Evolutionary conservation across 768 basidiomycete genomes (phyloP), one percentile per base, ranked within the genome.

Genomic region (Butyriboletus loyo): DNA sequence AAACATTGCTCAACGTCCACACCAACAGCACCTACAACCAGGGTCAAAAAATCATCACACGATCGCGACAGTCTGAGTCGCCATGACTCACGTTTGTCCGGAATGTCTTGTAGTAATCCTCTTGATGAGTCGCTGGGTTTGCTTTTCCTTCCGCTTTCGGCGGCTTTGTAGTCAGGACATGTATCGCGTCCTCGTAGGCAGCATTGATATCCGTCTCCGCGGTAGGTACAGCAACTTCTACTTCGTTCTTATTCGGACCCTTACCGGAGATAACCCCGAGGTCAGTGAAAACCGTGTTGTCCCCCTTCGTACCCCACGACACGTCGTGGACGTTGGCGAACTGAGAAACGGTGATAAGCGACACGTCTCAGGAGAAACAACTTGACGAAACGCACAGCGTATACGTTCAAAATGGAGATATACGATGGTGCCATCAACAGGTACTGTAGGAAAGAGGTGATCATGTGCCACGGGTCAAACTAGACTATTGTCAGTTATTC

Each of bases 381-480:
- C 37, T 5, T 31, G 31, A 46, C 40, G 21, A 28, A 62, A 40
- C 47, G 63, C 69, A 86, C 83, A 5, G 86, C 87, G 63, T 95
- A 93, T 57, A 96, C 92, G 66, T 96, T 96, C 49, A 98, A 78
- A 13, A 98, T 90, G 49, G 87, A 82, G 65, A 96, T 96, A 62
- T 95, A 98, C 0, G 92, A 92, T 3, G 96, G 96, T 0, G 93
- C 90, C 77, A 98, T 84, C 55, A 97, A 79, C 22, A 89, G 68
- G 65, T 95, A 96, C 67, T 94, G 96, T n/a, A 94, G 25, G 72
- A 98, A 95, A 6, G 89, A 92, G 0, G 97, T 98, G 63, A 99
- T 77, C 92, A 99, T 90, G 68, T 99, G 97, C 92, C 94, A 97
- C 2, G 96, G 96, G 60, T 98, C 94, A 60, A 97, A 85, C 85